Base-by-base conservation (phyloP, 257 asterid genomes). In the Verbascum thapsus region DNA sequence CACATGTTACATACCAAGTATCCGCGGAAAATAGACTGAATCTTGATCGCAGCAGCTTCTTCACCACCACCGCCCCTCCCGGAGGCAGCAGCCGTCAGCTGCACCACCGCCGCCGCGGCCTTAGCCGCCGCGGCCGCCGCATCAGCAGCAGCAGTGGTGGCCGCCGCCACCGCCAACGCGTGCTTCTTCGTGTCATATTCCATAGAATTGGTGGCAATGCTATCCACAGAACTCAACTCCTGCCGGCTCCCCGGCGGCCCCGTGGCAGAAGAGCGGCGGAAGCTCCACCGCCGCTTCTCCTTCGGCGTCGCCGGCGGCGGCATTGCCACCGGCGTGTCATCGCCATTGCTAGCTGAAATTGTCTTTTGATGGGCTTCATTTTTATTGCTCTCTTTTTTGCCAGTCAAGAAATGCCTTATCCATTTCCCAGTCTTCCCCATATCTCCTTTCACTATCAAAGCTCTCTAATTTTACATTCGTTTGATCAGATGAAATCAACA, bases 401-500 rank as follows among this genome's bases (percentile, higher is more conserved):
- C 97, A 3, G 62, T 78, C 83, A 94, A 74, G 63, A 94, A 63
- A 52, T 73, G 82, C 65, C 71, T 74, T 45, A 94, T 76, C 99
- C 99, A 94, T 58, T 78, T 87, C 30, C 97, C 85, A 0, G 99
- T 83, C 61, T 84, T 94, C 52, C 97, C 99, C 99, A 94, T 89
- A 67, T 76, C 75, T 69, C 58, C 65, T 80, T 70, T 74, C 81
- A 61, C 87, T 72, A 6, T 75, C 86, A 49, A 11, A 15, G 56
- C 32, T 20, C 70, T 45, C 62, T 32, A 10, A 16, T 16, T 12
- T 45, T 49, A 57, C 15, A 57, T 53, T 61, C 57, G 49, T 34
- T 7, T 23, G 3, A 63, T 63, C 58, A 23, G 48, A 70, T 13
- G 74, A 76, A 73, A 72, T 73, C 71, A 68, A 75, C 74, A 48